phyloP scores from a whole-genome alignment of 352 stramenopile genomes.

The Pythium apleroticum region DNA sequence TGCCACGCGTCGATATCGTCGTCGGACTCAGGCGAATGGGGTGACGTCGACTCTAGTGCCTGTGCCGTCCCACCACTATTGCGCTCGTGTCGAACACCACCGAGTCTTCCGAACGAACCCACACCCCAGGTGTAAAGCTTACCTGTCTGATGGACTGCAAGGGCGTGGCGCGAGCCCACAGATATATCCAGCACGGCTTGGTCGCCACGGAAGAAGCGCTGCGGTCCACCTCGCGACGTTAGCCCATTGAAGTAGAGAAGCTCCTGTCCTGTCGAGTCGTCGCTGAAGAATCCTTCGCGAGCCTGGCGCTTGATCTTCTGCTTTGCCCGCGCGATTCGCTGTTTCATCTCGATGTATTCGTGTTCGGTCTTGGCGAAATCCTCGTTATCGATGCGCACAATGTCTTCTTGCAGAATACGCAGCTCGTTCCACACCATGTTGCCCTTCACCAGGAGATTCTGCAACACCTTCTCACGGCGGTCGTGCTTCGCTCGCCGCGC shows the following conservation, averaged over 20 bases:
- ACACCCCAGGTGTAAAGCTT: conserved; percentile 74
- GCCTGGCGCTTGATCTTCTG: conserved; percentile 63
- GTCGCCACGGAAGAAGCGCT: conserved; percentile 45
- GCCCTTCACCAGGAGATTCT: conserved; percentile 34
- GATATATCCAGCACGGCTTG: conserved; percentile 59
- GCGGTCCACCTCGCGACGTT: conserved; percentile 45
- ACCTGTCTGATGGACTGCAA: conserved; percentile 64
- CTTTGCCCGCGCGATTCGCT: conserved; percentile 45
- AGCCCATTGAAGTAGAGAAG: conserved; percentile 50
- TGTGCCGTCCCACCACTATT: neutral
- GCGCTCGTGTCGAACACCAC: conserved; percentile 23
- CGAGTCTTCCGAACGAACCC: conserved; percentile 64
- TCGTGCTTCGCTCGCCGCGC: conserved; percentile 51
- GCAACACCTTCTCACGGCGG: conserved; percentile 39
- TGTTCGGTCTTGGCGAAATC: conserved; percentile 36
- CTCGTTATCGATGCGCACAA: conserved; percentile 38
- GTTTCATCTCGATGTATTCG: conserved; percentile 67
- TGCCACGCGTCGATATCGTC: conserved; percentile 53
- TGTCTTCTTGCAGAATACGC: conserved; percentile 40
- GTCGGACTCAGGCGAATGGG: conserved; percentile 4
- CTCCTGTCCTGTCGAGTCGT: neutral
- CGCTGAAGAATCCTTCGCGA: conserved; percentile 36
- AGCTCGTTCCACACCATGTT: conserved; percentile 57
- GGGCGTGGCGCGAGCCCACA: conserved; percentile 63
- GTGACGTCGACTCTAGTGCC: conserved; percentile 13